phyloP scores from a whole-genome alignment of 805 yeast genomes.

The Yamadazyma laniorum region DNA sequence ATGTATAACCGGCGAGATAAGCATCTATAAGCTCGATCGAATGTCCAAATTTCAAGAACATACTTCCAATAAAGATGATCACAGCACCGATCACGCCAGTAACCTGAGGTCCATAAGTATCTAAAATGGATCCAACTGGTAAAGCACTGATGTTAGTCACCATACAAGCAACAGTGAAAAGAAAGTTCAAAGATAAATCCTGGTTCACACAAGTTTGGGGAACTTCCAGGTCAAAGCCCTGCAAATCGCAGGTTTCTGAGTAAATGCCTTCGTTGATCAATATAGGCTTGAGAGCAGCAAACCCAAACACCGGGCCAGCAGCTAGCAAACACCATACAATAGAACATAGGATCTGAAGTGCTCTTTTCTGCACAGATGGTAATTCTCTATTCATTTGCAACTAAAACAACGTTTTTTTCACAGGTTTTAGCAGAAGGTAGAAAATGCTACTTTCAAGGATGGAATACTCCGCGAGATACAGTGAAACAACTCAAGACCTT shows the following conservation, averaged over 20 bases:
- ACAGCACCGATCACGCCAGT: slow-evolving; percentile 74
- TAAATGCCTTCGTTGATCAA: slow-evolving; percentile 77
- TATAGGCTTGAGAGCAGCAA: slow-evolving; percentile 90
- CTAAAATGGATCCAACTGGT: slow-evolving; percentile 78
- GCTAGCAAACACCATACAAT: slow-evolving; percentile 84
- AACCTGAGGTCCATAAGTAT: slow-evolving; percentile 74
- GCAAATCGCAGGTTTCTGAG: slow-evolving; percentile 51
- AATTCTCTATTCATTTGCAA: slow-evolving; percentile 1
- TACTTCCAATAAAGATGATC: slow-evolving; percentile 56
- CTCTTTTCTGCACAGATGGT: slow-evolving; percentile 22
- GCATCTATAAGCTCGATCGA: slow-evolving; percentile 47
- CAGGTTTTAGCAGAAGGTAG: no score
- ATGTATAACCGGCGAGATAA: slow-evolving; percentile 69
- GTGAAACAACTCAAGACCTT: no score
- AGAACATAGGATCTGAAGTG: slow-evolving; percentile 68
- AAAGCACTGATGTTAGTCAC: slow-evolving; percentile 81
- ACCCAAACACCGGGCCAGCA: slow-evolving; percentile 93
- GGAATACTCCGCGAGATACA: no score
- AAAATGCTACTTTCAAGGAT: no score
- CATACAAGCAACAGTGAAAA: slow-evolving; percentile 86
- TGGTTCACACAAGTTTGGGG: slow-evolving; percentile 60
- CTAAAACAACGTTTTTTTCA: no score
- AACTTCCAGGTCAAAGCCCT: neutral
- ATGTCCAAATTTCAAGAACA: slow-evolving; percentile 41
- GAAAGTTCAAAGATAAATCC: slow-evolving; percentile 74